Base-by-base conservation (phyloP, 1,139 yeast genomes). In the Zygosaccharomyces sapae region DNA sequence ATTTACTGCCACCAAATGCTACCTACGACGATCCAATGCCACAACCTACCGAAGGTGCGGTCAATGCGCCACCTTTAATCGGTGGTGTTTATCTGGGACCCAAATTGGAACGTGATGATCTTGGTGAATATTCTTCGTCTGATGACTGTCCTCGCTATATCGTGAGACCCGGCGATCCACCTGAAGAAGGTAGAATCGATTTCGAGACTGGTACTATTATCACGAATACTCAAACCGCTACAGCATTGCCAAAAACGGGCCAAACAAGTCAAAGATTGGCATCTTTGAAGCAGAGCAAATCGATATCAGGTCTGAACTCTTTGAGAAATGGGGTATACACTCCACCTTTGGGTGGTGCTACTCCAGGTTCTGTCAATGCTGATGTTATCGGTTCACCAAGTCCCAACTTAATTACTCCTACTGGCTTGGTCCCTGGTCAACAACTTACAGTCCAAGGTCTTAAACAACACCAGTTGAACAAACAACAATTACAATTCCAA, bases 21-120 rank as follows among this genome's bases (percentile, higher is more conserved):
- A 75, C 79, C 24, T 75, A 79, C 4, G 76, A 77, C 25, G 89
- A 86, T 74, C 82, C 86, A 16, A 77, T 87, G 31, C 95, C 96
- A 1, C 88, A 83, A 50, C 94, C 97, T 1, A 77, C 81, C 1
- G 82, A 52, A 29, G 94, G 95, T 8, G 81, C 76, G 19, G 78
- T 87, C 44, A 83, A 85, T 61, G 95, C 96, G 0, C 97, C 97
- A 9, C 98, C 99, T 4, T 68, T 88, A 35, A 79, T 86, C 31
- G 99, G 99, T 24, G 94, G 87, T 35, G 96, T 90, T 5, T 92
- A 86, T 63, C 68, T 83, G 52, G 78, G 94, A 49, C 86, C 87
- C 1, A 79, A 82, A 35, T 81, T 82, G 54, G 80, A 81, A 34
- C 81, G 81, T 48, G 96, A 88, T 62, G 94, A 85, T 65, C 72